Evolutionary conservation across 441 rosid species (phyloP), one percentile per base, ranked within the genome.

Genomic region (Adansonia rubrostipa): DNA sequence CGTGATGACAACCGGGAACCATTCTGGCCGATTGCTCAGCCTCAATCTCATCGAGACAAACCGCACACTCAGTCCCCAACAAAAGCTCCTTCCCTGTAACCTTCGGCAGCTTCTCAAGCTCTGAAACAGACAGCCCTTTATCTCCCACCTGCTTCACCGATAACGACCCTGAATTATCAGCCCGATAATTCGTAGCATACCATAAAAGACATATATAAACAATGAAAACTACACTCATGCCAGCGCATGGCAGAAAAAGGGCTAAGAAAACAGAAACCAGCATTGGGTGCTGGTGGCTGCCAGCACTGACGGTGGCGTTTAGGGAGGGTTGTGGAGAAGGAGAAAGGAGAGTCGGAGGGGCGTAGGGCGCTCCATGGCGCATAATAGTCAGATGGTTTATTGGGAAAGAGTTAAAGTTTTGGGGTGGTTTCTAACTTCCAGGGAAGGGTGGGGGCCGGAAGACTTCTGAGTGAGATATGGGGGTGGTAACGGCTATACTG

Each of bases 1-100:
- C 94, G 69, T 94, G 96, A 78, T 88, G 91, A 74, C 98, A 93
- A 51, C 94, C 93, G 20, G 98, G 98, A 70, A 94, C 87, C 74
- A 92, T 7, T 40, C 97, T 83, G 4, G 87, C 93, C 44, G 83
- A 76, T 57, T 93, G 88, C 42, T 89, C 89, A 5, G 44, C 76
- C 66, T 84, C 94, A 22, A 95, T 87, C 78, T 93, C 91, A 50
- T 95, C 95, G 33, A 95, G 89, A 57, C 98, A 95, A 20, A 95
- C 90, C 6, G 95, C 91, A 70, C 98, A 95, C 74, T 93, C 98
- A 9, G 79, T 85, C 72, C 96, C 95, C 64, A 85, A 17, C 8
- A 80, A 85, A 72, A 95, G 85, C 74, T 92, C 95, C 74, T 87
- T 90, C 24, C 98, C 97, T 1, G 87, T 77, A 3, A 86, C 76